Evolutionary conservation across 1,284 basidiomycete genomes (phyloP).

Genomic region (Sporisorium graminicola): DNA sequence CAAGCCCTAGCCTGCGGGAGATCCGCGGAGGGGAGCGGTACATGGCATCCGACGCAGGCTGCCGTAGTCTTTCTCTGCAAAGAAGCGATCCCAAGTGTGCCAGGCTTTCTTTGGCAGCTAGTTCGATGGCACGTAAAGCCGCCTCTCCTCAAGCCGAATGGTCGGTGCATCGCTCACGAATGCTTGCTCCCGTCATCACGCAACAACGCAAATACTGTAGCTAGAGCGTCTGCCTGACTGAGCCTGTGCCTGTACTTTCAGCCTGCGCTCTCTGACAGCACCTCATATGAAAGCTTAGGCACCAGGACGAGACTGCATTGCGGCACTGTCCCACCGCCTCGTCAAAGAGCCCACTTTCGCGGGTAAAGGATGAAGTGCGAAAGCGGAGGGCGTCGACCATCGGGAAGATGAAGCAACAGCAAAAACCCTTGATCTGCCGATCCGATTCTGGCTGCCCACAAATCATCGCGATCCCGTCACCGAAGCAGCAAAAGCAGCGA

Average conservation of each 20-base stretch:
- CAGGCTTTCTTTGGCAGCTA: background rate
- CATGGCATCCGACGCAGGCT: background rate
- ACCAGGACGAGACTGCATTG: background rate
- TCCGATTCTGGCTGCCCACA: background rate
- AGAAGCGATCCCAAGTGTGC: background rate
- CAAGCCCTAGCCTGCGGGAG: background rate
- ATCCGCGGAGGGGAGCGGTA: background rate
- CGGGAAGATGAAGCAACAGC: background rate
- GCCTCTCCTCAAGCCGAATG: too few species aligned
- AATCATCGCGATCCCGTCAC: background rate
- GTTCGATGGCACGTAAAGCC: background rate
- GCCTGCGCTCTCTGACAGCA: conserved; percentile 4
- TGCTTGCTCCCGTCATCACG: too few species aligned
- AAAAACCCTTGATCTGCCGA: background rate
- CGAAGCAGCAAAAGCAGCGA: too few species aligned
- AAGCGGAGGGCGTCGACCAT: background rate
- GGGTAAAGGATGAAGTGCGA: background rate
- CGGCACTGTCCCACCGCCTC: background rate
- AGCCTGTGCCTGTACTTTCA: background rate
- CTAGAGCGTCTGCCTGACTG: background rate
- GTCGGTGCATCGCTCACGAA: too few species aligned
- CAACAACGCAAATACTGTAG: too few species aligned
- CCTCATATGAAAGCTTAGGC: background rate
- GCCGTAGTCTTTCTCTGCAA: background rate
- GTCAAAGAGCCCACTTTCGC: background rate